Conservation (phyloP, 768 basidiomycete species). For the Termitomyces sp. region DNA sequence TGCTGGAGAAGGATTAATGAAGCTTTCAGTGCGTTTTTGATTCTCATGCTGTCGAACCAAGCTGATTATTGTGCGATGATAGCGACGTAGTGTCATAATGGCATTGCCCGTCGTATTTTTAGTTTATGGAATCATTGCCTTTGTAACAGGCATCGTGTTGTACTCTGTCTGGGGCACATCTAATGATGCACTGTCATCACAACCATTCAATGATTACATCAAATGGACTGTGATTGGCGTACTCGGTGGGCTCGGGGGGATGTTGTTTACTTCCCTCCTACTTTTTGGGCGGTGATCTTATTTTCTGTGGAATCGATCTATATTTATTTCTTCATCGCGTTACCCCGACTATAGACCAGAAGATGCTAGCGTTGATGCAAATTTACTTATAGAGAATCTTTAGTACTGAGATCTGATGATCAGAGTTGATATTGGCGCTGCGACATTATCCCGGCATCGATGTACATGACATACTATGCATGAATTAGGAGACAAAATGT, state of each 20-base stretch:
- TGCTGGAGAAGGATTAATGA: slow-evolving; percentile 53
- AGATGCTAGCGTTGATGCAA: background rate
- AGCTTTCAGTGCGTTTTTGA: slow-evolving; percentile 35
- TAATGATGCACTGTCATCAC: background rate
- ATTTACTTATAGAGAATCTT: too few species aligned
- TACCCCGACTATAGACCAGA: background rate
- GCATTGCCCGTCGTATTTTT: slow-evolving; percentile 74
- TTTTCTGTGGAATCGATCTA: background rate
- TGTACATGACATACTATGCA: too few species aligned
- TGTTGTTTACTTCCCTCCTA: background rate
- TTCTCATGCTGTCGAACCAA: background rate
- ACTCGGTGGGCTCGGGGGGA: background rate
- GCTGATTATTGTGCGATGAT: background rate
- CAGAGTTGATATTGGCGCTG: too few species aligned
- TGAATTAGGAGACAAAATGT: too few species aligned
- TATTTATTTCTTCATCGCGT: background rate
- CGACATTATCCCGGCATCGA: too few species aligned
- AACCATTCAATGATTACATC: background rate
- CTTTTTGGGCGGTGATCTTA: background rate
- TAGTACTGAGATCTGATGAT: background rate
- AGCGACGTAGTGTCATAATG: slow-evolving; percentile 60
- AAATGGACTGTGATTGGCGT: slow-evolving; percentile 19
- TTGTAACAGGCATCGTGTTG: slow-evolving; percentile 50
- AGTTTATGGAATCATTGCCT: slow-evolving; percentile 64
- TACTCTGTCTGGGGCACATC: background rate